A percentile compares a stretch with the other conserved stretches of the same genome.
phyloP scores from a whole-genome alignment of 2,329 filamentous ascomycete species.

The Elsinoe perseae region DNA sequence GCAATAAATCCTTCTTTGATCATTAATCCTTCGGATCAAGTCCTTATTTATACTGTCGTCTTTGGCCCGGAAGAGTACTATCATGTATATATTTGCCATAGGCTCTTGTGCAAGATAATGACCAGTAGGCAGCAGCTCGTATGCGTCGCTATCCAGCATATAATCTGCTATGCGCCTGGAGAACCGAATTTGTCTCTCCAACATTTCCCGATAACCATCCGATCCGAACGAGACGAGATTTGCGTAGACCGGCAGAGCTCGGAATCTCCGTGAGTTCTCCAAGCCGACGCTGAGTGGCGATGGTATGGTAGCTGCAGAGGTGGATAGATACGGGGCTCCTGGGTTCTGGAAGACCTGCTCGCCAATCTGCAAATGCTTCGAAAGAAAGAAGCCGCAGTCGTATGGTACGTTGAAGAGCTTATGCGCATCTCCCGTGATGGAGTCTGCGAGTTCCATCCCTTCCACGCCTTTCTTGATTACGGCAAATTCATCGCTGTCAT shows the following conservation, averaged over 20 bases:
- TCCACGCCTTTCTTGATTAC: constrained; percentile 45
- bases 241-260: constrained; percentile 82
- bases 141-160: constrained; percentile 53
- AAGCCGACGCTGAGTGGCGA: constrained; percentile 80
- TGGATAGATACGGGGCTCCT: constrained; percentile 71
- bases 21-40: constrained; percentile 67
- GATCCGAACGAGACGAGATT: constrained; percentile 67
- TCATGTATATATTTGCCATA: constrained; percentile 53
- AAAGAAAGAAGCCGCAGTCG: constrained; percentile 85
- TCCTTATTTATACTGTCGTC: constrained; percentile 55
- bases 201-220: constrained; percentile 59
- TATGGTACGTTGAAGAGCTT: constrained; percentile 96
- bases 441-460: constrained; percentile 75
- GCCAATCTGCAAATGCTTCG: constrained; percentile 52
- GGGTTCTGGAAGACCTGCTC: constrained; percentile 68
- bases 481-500: constrained; percentile 48
- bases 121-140: constrained; percentile 55
- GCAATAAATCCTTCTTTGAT: constrained; percentile 66
- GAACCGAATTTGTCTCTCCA: constrained; percentile 64
- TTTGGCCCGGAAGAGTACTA: constrained; percentile 71
- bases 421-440: constrained; percentile 78
- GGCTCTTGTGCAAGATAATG: constrained; percentile 24
- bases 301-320: constrained; percentile 47
- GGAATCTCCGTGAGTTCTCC: constrained; percentile 85
- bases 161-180: constrained; percentile 60